A percentile compares a stretch with the other conserved stretches of the same genome.
Evolutionary conservation across 2,329 filamentous ascomycete genomes (phyloP).

Genomic region (Ceratocystis harringtonii): DNA sequence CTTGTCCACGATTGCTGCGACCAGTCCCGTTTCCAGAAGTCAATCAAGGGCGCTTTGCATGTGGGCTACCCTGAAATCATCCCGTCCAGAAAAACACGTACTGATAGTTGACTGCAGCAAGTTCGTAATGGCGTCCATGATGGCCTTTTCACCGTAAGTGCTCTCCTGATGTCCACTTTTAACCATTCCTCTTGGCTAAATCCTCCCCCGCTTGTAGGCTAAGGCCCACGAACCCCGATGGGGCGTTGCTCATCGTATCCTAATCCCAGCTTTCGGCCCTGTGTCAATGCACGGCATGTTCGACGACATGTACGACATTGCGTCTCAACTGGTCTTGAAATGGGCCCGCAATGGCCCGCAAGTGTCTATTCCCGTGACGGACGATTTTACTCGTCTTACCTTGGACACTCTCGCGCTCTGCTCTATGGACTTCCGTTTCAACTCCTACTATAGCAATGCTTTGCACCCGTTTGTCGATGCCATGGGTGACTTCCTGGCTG

Average conservation of each 20-base stretch:
- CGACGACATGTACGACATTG: conserved; percentile 52
- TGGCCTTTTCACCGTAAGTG: conserved; percentile 49
- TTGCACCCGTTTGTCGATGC: conserved; percentile 55
- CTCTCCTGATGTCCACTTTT: not conserved
- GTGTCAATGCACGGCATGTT: conserved; percentile 55
- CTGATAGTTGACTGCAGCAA: conserved; percentile 24
- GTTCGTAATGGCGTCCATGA: conserved; percentile 47
- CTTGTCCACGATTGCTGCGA: conserved; percentile 50
- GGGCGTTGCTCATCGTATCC: conserved; percentile 49
- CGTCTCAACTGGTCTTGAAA: conserved; percentile 50
- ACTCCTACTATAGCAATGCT: conserved; percentile 54
- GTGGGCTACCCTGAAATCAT: conserved; percentile 20
- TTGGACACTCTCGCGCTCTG: conserved; percentile 59
- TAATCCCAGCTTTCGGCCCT: conserved; percentile 57
- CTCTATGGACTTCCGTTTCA: conserved; percentile 59
- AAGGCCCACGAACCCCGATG: conserved; percentile 41
- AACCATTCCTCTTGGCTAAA: conserved; percentile 21
- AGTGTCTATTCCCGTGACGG: conserved; percentile 41
- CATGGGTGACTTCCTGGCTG: conserved; percentile 49
- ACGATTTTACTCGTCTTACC: conserved; percentile 58
- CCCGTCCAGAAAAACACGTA: not conserved
- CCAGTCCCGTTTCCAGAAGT: conserved; percentile 51
- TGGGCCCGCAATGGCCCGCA: conserved; percentile 49
- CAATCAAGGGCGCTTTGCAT: conserved; percentile 33
- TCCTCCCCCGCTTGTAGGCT: conserved; percentile 22